phyloP scores from a whole-genome alignment of 2,329 filamentous ascomycete genomes.

The Sordariomycetes sp. region DNA sequence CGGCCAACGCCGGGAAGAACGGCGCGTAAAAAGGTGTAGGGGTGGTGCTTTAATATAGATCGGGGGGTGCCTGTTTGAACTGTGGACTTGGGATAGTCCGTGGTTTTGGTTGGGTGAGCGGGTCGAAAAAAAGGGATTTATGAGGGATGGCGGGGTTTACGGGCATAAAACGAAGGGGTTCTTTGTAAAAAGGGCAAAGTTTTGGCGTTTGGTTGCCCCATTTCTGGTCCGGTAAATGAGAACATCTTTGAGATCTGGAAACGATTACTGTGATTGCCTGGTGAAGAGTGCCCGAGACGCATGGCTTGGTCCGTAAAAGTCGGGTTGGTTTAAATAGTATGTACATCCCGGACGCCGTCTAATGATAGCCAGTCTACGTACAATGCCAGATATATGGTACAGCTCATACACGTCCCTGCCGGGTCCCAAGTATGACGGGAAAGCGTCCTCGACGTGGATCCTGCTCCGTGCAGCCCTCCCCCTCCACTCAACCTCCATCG shows the following conservation, averaged over 20 bases:
- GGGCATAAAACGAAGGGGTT: not conserved
- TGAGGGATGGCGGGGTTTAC: not conserved
- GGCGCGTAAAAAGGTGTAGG: slow-evolving; percentile 6
- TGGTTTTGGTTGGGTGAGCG: not conserved
- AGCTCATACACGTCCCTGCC: not conserved
- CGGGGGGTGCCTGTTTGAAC: not conserved
- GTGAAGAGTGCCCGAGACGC: not conserved
- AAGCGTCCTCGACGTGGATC: slow-evolving; percentile 6
- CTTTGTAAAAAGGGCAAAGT: not conserved
- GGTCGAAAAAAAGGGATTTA: not conserved
- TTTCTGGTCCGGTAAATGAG: not conserved
- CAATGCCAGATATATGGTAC: slow-evolving; percentile 15
- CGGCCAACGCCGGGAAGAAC: slow-evolving; percentile 28
- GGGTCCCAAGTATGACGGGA: slow-evolving; percentile 5
- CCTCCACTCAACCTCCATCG: not conserved
- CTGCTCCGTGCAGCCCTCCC: not conserved
- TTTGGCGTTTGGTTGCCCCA: not conserved
- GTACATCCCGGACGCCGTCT: slow-evolving; percentile 29
- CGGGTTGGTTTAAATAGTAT: slow-evolving; percentile 10
- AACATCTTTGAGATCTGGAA: not conserved
- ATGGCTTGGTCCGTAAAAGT: not conserved
- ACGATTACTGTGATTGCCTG: not conserved
- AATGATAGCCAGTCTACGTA: slow-evolving; percentile 31
- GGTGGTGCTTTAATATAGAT: not conserved
- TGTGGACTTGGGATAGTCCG: not conserved